Conservation (phyloP, 208 protist genomes). For the Herpetomonas muscarum region DNA sequence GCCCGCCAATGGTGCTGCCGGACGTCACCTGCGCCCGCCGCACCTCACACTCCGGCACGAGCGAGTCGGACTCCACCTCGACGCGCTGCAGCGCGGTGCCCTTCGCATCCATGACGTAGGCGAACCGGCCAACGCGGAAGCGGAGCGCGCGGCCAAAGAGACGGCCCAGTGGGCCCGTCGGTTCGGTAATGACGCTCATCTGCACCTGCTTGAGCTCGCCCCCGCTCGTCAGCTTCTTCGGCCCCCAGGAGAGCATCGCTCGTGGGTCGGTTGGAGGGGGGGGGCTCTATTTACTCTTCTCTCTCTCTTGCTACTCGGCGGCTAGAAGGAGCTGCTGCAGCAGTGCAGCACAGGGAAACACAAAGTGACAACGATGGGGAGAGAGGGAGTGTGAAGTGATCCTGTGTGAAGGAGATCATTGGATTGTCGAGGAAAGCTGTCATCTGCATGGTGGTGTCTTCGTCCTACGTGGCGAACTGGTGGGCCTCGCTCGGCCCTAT, state of each 20-base stretch:
- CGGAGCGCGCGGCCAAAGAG: constrained; percentile 71
- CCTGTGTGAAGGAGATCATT: no score
- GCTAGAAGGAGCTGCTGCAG: no score
- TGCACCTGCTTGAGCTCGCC: constrained; percentile 62
- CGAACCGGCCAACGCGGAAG: constrained; percentile 61
- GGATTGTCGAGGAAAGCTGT: no score
- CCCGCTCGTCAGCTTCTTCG: constrained; percentile 28
- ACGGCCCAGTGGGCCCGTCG: constrained; percentile 62
- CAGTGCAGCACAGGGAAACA: not conserved
- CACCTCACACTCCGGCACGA: constrained; percentile 78
- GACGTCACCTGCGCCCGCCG: no score
- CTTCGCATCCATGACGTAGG: constrained; percentile 32
- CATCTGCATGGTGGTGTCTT: no score
- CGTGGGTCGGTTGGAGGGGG: not conserved
- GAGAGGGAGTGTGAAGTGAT: no score
- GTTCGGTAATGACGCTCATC: constrained; percentile 81
- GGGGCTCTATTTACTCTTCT: no score
- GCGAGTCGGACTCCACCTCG: constrained; percentile 68
- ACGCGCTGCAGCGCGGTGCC: constrained; percentile 38
- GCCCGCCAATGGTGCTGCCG: no score
- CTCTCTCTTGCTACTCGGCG: no score
- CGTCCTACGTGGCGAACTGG: no score
- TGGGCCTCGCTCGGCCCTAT: no score
- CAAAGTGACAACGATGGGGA: no score
- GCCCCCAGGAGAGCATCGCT: constrained; percentile 22